phyloP scores from a whole-genome alignment of 345 rosid genomes.

The Syzygium grande region DNA sequence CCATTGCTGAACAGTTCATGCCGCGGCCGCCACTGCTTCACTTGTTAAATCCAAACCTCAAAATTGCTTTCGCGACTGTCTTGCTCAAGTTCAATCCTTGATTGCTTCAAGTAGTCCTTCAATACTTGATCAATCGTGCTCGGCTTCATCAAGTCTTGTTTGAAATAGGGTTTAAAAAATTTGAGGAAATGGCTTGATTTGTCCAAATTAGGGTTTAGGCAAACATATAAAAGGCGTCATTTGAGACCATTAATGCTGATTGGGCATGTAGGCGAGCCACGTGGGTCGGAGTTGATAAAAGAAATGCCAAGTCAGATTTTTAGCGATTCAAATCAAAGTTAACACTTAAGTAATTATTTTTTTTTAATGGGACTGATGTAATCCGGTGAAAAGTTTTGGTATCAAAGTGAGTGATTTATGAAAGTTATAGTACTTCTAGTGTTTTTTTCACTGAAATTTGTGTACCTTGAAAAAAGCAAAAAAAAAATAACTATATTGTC shows the following conservation, averaged over 20 bases:
- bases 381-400: too few relatives aligned
- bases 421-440: too few relatives aligned
- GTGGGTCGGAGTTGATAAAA: too few relatives aligned
- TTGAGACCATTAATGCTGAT: background rate
- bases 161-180: background rate
- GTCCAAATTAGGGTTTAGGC: background rate
- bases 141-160: background rate
- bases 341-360: too few relatives aligned
- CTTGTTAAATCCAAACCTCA: background rate
- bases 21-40: background rate
- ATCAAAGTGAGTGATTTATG: too few relatives aligned
- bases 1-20: background rate
- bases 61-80: background rate
- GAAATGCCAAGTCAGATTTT: too few relatives aligned
- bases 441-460: background rate
- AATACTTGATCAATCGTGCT: background rate
- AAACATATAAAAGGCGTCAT: background rate
- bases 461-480: background rate
- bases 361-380: too few relatives aligned
- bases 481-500: background rate
- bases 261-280: background rate
- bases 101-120: background rate
- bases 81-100: background rate
- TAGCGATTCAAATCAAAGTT: too few relatives aligned
- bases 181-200: background rate